phyloP scores from a whole-genome alignment of 352 stramenopile genomes.

The Phytopythium mirpurense region DNA sequence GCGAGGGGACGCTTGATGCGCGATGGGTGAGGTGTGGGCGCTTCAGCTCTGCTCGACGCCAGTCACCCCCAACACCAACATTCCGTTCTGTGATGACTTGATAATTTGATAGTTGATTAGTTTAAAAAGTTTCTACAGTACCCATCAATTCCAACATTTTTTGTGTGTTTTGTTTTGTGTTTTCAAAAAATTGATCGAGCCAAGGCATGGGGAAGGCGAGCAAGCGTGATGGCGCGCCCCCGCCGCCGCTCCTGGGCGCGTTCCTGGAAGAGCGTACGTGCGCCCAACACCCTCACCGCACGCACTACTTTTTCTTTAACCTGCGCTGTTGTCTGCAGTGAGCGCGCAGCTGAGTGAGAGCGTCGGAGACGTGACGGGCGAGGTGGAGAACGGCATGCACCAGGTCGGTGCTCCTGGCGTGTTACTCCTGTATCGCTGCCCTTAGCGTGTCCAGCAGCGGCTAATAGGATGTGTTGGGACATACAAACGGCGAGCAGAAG shows the following conservation, averaged over 20 bases:
- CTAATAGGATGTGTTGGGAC: too few species aligned
- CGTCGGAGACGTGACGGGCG: slow-evolving; percentile 43
- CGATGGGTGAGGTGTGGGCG: too few species aligned
- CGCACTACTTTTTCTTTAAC: background rate
- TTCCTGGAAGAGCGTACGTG: slow-evolving; percentile 58
- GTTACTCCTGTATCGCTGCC: too few species aligned
- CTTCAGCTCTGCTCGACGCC: background rate
- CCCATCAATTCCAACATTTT: too few species aligned
- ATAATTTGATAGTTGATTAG: too few species aligned
- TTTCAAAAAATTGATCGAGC: slow-evolving; percentile 2
- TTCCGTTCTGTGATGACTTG: too few species aligned
- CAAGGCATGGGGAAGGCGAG: background rate
- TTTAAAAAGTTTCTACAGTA: too few species aligned
- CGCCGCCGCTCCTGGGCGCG: slow-evolving; percentile 28
- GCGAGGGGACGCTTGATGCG: too few species aligned
- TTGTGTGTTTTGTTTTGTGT: too few species aligned
- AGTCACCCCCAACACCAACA: background rate
- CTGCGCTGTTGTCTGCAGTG: slow-evolving; percentile 17
- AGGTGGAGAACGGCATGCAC: slow-evolving; percentile 66
- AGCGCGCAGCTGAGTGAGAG: slow-evolving; percentile 38
- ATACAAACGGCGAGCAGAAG: too few species aligned
- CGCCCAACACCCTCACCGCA: too few species aligned
- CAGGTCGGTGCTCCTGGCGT: slow-evolving; percentile 21
- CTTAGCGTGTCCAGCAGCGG: too few species aligned
- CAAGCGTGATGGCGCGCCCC: slow-evolving; percentile 12